These are phyloP conservation scores for Ophiostoma ips DNA, from an alignment of 2,329 filamentous ascomycete species.

Conservation along the genomic window DNA sequence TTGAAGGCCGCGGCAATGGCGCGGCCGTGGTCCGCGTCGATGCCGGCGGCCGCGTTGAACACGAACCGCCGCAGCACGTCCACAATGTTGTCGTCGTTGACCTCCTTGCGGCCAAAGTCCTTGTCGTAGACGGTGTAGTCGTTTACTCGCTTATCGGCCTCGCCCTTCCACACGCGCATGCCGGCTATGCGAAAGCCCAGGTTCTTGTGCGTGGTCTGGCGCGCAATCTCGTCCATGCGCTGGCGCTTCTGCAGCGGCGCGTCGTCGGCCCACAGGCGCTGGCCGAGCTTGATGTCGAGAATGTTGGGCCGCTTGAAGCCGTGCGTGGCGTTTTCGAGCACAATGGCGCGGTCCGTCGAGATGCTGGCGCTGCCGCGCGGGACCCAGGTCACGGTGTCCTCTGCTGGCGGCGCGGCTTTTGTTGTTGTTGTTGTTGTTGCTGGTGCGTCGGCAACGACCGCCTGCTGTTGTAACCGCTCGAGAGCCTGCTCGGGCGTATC, in stretches of 20 bases:
- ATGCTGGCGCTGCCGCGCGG: constrained; percentile 46
- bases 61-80: constrained; percentile 43
- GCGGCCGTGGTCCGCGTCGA: constrained; percentile 43
- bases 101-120: constrained; percentile 41
- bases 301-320: constrained; percentile 81
- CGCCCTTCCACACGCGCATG: constrained; percentile 49
- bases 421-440: constrained; percentile 11
- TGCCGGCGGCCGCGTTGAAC: constrained; percentile 43
- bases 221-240: constrained; percentile 45
- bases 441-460: neutral
- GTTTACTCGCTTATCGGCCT: no score
- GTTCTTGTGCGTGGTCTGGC: constrained; percentile 44
- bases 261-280: constrained; percentile 71
- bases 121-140: constrained; percentile 49
- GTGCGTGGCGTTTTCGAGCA: constrained; percentile 69
- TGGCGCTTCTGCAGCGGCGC: constrained; percentile 44
- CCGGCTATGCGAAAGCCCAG: constrained; percentile 51
- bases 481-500: constrained; percentile 37
- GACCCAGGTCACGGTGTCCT: constrained; percentile 26
- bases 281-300: constrained; percentile 82
- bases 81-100: constrained; percentile 40
- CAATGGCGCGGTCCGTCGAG: constrained; percentile 64
- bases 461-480: constrained; percentile 27
- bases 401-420: constrained; percentile 2
- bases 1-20: constrained; percentile 40